phyloP scores from a whole-genome alignment of 148 eudicot species.

The Vaccinium vitisidaea region DNA sequence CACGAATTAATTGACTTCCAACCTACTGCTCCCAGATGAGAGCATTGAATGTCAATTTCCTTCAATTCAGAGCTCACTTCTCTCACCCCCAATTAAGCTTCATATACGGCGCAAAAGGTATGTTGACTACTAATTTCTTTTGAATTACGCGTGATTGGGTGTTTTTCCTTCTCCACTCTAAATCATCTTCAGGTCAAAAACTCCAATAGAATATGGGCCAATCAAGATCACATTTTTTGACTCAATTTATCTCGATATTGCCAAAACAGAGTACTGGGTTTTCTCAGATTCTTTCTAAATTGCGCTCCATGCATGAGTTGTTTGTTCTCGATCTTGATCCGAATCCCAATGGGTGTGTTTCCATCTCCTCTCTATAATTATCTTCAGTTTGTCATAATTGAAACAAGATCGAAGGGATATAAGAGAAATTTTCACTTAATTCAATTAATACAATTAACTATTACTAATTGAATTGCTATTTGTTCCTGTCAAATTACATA shows the following conservation, averaged over 20 bases:
- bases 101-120: slow-evolving; percentile 31
- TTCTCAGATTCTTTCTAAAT: background rate
- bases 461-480: background rate
- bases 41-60: slow-evolving; percentile 22
- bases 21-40: too few relatives aligned
- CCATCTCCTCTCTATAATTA: background rate
- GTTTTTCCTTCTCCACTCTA: background rate
- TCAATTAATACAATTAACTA: too few relatives aligned
- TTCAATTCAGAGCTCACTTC: slow-evolving; percentile 5
- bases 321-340: background rate
- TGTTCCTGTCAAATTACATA: too few relatives aligned
- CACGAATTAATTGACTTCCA: too few relatives aligned
- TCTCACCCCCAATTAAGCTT: background rate
- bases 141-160: background rate
- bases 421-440: too few relatives aligned
- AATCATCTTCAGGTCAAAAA: background rate
- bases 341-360: background rate
- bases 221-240: too few relatives aligned
- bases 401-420: too few relatives aligned
- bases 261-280: background rate
- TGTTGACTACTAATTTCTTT: background rate
- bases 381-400: background rate
- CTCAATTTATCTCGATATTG: background rate
- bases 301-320: slow-evolving; percentile 10
- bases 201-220: background rate